Conservation (phyloP, 2,329 filamentous ascomycete genomes). For the Sordariomycetes sp. region DNA sequence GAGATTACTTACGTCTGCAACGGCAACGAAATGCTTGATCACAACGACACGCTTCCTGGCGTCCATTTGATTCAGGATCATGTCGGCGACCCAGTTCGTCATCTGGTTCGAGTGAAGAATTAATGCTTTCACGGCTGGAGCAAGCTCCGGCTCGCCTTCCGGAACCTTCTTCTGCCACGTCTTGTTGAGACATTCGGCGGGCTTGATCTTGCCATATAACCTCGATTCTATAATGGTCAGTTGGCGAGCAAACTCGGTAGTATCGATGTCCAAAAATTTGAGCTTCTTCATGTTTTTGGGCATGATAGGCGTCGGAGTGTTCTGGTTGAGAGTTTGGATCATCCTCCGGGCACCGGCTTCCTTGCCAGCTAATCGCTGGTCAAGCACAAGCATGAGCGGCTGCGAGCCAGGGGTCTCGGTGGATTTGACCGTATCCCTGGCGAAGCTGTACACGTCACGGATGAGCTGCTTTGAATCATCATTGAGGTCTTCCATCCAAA, state of each 20-base stretch:
- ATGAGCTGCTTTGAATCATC: conserved; percentile 79
- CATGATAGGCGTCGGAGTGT: conserved; percentile 79
- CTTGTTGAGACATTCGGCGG: conserved; percentile 94
- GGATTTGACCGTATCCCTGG: conserved; percentile 82
- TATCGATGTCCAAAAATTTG: conserved; percentile 95
- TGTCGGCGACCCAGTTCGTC: conserved; percentile 98
- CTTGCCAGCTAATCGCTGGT: conserved; percentile 81
- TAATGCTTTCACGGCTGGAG: conserved; percentile 88
- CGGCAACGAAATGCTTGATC: conserved; percentile 95
- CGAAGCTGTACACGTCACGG: conserved; percentile 82
- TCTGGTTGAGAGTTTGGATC: conserved; percentile 75
- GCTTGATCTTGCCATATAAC: conserved; percentile 90
- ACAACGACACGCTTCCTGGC: conserved; percentile 94
- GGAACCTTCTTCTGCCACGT: conserved; percentile 95
- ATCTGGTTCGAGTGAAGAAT: conserved; percentile 98
- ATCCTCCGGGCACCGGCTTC: conserved; percentile 80
- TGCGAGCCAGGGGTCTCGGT: conserved; percentile 86
- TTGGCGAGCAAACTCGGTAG: conserved; percentile 93
- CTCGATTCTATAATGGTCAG: conserved; percentile 94
- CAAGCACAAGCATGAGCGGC: conserved; percentile 76
- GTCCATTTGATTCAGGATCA: conserved; percentile 92
- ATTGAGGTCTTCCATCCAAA: conserved; percentile 94
- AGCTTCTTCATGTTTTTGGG: conserved; percentile 99
- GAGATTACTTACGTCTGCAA: conserved; percentile 70
- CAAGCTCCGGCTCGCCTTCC: conserved; percentile 74